These are phyloP conservation scores for Kluyveromyces wickerhamii DNA, from an alignment of 805 yeast species.

Conservation along the genomic window DNA sequence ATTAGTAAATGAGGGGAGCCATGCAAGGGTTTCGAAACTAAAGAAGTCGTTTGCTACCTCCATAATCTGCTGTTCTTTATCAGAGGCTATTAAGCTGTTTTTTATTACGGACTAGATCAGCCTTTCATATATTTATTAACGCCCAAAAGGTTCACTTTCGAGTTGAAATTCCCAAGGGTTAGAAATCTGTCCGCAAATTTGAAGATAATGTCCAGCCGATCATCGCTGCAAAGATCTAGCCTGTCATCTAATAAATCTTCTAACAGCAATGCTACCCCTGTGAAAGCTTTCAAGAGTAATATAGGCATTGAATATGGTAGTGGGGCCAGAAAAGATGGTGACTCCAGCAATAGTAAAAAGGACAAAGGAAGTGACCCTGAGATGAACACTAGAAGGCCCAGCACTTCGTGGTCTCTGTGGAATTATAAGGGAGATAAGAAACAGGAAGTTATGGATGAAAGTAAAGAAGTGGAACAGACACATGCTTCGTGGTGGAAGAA, in stretches of 20 bases:
- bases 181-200: too few species aligned
- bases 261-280: neutral
- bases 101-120: too few species aligned
- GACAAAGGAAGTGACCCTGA: too few species aligned
- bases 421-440: conserved; percentile 3
- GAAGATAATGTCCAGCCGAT: conserved; percentile 5
- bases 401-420: conserved; percentile 10
- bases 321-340: neutral
- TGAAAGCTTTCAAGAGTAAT: neutral
- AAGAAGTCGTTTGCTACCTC: too few species aligned
- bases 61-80: too few species aligned
- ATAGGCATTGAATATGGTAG: neutral
- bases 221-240: conserved; percentile 2
- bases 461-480: neutral
- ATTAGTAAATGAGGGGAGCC: too few species aligned
- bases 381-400: conserved; percentile 6
- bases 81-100: too few species aligned
- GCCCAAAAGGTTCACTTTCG: too few species aligned
- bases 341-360: neutral
- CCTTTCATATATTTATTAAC: too few species aligned
- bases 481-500: conserved; percentile 10
- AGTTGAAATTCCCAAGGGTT: too few species aligned
- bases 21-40: too few species aligned
- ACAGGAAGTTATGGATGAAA: neutral
- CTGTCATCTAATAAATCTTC: neutral